Base-by-base conservation (phyloP, 768 basidiomycete species). In the Russula abietina region DNA sequence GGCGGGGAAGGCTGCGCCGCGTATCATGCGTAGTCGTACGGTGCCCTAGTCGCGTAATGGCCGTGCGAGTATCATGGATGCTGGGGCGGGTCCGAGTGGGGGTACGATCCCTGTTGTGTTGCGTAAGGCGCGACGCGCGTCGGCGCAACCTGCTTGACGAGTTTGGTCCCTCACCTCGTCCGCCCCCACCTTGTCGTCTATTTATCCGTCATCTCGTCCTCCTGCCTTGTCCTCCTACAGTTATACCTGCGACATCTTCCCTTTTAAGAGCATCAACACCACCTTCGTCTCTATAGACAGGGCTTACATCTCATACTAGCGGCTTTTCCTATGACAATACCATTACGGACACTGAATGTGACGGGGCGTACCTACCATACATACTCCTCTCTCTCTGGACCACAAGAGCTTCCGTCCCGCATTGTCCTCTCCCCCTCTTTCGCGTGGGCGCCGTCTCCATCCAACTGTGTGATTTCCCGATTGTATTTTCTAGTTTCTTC, bases 1-100 rank as follows among this genome's bases (percentile, higher is more conserved):
- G n/a, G n/a, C n/a, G n/a, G n/a, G n/a, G n/a, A n/a, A n/a, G n/a
- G n/a, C n/a, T n/a, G 26, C 48, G 26, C 48, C 33, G 36, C 36
- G 36, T 36, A 76, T 87, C 28, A 77, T 75, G 54, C 79, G 88
- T 28, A 88, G 88, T 69, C 80, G 83, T 60, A 91, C 88, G 41
- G 59, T 91, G 51, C 88, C 88, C 1, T 78, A 80, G 43, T 69
- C 80, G 43, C 71, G 75, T 16, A 64, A 60, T 38, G 39, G 48
- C 4, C 63, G 58, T 4, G 5, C 46, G 7, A 43, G 2, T 4
- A 19, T 52, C 1, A 19, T 36, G 12, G 45, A 17, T 9, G 9
- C 30, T 4, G 60, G 59, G 24, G 8, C 26, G 12, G 36, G 45
- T 9, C 38, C 48, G n/a, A 55, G 39, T 28, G 55, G 38, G 55